Percentiles rank a stretch among this genome's conserved stretches.
These are phyloP conservation scores for Drechmeria coniospora DNA, from an alignment of 2,329 filamentous ascomycete species.

Conservation along the genomic window DNA sequence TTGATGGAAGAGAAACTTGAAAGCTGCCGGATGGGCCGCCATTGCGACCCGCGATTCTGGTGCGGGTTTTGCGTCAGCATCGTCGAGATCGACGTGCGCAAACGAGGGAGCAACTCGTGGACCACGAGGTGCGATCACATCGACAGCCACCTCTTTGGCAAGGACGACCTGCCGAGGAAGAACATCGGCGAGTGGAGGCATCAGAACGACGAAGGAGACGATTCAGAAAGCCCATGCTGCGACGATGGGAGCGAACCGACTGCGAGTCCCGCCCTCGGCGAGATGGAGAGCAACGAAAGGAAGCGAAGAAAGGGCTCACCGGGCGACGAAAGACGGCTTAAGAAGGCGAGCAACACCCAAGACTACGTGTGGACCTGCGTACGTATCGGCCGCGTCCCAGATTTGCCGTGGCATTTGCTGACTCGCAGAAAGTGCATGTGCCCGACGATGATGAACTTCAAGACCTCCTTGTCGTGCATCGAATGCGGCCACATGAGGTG, in stretches of 20 bases:
- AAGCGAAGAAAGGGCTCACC: slow-evolving; percentile 4
- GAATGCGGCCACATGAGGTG: slow-evolving; percentile 4
- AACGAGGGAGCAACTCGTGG: slow-evolving; percentile 30
- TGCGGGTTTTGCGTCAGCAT: slow-evolving; percentile 64
- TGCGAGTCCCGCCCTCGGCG: background rate
- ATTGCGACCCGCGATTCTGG: slow-evolving; percentile 59
- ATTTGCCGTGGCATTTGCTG: background rate
- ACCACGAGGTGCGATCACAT: slow-evolving; percentile 54
- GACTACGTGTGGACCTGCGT: slow-evolving; percentile 16
- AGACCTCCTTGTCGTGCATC: slow-evolving; percentile 4
- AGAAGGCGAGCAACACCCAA: slow-evolving; percentile 5
- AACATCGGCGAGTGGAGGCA: slow-evolving; percentile 41
- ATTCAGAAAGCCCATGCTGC: background rate
- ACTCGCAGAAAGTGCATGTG: slow-evolving; percentile 9
- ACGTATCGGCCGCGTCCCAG: slow-evolving; percentile 5
- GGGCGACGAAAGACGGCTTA: slow-evolving; percentile 2
- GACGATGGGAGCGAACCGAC: slow-evolving; percentile 5
- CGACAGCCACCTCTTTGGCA: slow-evolving; percentile 51
- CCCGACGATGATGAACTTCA: slow-evolving; percentile 3
- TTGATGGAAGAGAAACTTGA: slow-evolving; percentile 29
- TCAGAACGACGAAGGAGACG: slow-evolving; percentile 12
- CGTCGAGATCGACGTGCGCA: slow-evolving; percentile 33
- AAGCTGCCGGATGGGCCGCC: slow-evolving; percentile 44
- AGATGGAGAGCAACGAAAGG: background rate
- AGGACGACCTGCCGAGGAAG: slow-evolving; percentile 19